These are phyloP conservation scores for Botrytis pseudocinerea DNA, from an alignment of 2,329 filamentous ascomycete genomes.

Conservation along the genomic window DNA sequence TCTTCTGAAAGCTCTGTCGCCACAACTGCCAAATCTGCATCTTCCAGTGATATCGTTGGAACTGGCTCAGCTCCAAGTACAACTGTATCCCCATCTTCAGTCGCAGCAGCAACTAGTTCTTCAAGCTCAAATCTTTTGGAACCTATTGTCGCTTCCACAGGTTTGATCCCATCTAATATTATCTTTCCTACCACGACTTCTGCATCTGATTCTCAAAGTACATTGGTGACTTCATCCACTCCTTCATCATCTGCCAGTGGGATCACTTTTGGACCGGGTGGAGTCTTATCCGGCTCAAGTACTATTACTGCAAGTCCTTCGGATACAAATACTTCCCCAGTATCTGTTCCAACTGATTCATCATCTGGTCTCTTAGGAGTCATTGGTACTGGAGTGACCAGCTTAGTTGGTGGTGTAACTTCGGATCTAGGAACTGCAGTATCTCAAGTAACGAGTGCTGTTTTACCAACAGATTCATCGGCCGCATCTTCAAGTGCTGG, in stretches of 20 bases:
- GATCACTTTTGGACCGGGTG: conserved; percentile 39
- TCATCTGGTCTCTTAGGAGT: conserved; percentile 19
- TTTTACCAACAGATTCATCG: conserved; percentile 3
- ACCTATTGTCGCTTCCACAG: conserved; percentile 25
- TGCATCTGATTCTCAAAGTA: not conserved
- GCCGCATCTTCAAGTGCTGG: not conserved
- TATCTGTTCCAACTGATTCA: conserved; percentile 24
- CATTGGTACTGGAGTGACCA: not conserved
- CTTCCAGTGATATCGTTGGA: conserved; percentile 1
- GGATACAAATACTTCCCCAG: conserved; percentile 14
- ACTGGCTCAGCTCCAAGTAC: conserved; percentile 8
- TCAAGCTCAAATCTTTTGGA: conserved; percentile 20
- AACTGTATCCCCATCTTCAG: conserved; percentile 1
- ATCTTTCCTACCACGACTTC: conserved; percentile 27
- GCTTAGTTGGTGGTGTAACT: conserved; percentile 12
- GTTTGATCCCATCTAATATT: conserved; percentile 23
- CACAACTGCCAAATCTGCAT: not conserved
- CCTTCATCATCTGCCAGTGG: conserved; percentile 29
- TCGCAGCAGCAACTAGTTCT: not conserved
- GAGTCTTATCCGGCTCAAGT: conserved; percentile 32
- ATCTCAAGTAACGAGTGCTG: conserved; percentile 21
- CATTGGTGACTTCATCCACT: conserved; percentile 20
- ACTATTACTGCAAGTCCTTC: conserved; percentile 20
- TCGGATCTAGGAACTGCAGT: conserved; percentile 15
- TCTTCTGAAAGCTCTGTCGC: not conserved